A percentile compares a stretch with the other conserved stretches of the same genome.
These are phyloP conservation scores for Colletotrichum acutatum DNA, from an alignment of 2,329 filamentous ascomycete species.

Conservation along the genomic window DNA sequence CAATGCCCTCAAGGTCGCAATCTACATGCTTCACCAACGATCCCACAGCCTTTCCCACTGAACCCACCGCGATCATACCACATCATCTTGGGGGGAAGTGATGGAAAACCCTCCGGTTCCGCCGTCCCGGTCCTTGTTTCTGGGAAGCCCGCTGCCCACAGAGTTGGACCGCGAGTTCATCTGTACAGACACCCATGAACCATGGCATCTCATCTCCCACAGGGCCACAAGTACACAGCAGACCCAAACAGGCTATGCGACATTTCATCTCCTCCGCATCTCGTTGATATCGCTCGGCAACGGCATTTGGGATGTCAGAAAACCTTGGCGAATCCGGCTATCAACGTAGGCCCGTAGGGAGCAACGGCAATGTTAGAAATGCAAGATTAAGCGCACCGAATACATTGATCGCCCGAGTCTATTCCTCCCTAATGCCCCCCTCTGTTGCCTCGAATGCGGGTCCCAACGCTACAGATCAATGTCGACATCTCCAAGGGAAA, in stretches of 20 bases:
- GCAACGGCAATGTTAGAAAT: not conserved
- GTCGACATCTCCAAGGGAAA: not conserved
- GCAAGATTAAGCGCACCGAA: not conserved
- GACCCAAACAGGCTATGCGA: not conserved
- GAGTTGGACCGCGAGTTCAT: not conserved
- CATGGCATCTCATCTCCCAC: not conserved
- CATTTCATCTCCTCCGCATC: not conserved
- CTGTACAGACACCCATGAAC: not conserved
- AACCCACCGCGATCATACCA: not conserved
- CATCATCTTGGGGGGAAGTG: not conserved
- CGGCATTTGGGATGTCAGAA: not conserved
- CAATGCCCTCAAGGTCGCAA: not conserved
- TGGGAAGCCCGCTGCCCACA: not conserved
- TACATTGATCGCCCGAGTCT: not conserved
- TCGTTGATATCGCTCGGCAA: not conserved
- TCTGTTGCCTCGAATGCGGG: not conserved
- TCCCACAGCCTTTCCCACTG: not conserved
- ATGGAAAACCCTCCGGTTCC: constrained; percentile 21
- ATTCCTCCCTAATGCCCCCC: not conserved
- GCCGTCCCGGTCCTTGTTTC: constrained; percentile 15
- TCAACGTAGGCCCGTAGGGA: not conserved
- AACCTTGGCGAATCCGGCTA: not conserved
- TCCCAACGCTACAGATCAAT: not conserved
- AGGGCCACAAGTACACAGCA: not conserved
- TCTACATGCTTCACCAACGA: constrained; percentile 14